Evolutionary conservation across 768 basidiomycete genomes (phyloP).

Genomic region (Phaeotremella skinneri): DNA sequence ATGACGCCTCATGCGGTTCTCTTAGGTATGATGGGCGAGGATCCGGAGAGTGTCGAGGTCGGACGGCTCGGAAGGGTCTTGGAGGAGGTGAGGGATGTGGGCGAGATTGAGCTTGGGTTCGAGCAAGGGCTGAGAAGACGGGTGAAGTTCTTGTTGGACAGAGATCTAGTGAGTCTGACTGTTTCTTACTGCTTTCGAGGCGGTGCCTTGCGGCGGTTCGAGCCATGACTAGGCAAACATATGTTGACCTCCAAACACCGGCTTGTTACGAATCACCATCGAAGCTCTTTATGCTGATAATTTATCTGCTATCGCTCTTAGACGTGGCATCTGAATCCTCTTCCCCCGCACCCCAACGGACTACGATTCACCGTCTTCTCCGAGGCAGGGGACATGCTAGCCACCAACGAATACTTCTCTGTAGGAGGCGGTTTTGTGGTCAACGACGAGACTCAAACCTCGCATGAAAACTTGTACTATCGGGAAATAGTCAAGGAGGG

Average conservation of each 20-base stretch:
- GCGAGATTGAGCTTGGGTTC: slow-evolving; percentile 52
- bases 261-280: slow-evolving; percentile 73
- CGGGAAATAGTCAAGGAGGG: slow-evolving; percentile 78
- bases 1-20: slow-evolving; percentile 52
- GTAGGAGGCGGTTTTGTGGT: slow-evolving; percentile 65
- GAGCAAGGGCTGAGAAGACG: slow-evolving; percentile 65
- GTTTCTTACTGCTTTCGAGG: too few species aligned
- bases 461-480: slow-evolving; percentile 90
- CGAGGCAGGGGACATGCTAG: slow-evolving; percentile 76
- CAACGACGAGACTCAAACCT: slow-evolving; percentile 79
- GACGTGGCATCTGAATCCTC: slow-evolving; percentile 39
- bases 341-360: slow-evolving; percentile 61
- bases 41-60: slow-evolving; percentile 84
- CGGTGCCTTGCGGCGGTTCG: background rate
- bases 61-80: slow-evolving; percentile 24
- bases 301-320: slow-evolving; percentile 3
- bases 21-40: slow-evolving; percentile 54
- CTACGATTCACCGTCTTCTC: slow-evolving; percentile 88
- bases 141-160: slow-evolving; percentile 77
- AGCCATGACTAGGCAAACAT: too few species aligned
- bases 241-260: background rate
- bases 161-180: slow-evolving; percentile 69
- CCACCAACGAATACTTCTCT: slow-evolving; percentile 91
- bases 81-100: slow-evolving; percentile 32
- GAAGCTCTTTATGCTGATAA: too few species aligned